Conservation (phyloP, 2,329 filamentous ascomycete genomes). For the Clonostachys rosea region DNA sequence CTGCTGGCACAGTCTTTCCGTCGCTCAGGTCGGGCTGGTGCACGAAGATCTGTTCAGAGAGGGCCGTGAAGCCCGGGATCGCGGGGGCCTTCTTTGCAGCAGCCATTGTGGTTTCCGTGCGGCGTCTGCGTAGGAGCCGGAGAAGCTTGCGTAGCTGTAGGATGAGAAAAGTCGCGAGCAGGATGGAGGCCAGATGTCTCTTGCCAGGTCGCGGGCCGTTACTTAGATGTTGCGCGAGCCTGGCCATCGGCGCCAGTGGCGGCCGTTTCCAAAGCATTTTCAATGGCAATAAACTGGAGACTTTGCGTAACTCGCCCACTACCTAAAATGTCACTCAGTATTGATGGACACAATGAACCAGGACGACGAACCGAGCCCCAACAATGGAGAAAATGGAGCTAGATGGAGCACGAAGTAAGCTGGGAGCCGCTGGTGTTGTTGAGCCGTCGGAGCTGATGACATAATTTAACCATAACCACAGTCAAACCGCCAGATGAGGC, state of each 20-base stretch:
- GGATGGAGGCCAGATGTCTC: slow-evolving; percentile 1
- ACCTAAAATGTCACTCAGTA: too few relatives aligned
- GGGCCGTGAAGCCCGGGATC: slow-evolving; percentile 38
- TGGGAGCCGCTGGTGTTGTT: too few relatives aligned
- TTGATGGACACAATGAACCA: too few relatives aligned
- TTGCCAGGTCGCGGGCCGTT: background rate
- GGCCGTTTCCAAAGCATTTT: too few relatives aligned
- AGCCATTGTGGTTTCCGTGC: background rate
- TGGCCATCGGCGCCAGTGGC: slow-evolving; percentile 7
- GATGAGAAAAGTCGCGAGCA: slow-evolving; percentile 1
- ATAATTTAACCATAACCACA: too few relatives aligned
- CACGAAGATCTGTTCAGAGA: slow-evolving; percentile 42
- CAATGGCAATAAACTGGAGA: too few relatives aligned
- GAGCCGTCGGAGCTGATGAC: too few relatives aligned
- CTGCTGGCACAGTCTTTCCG: background rate
- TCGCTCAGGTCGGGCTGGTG: slow-evolving; percentile 22
- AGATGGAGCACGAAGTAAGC: too few relatives aligned
- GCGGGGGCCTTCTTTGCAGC: slow-evolving; percentile 9
- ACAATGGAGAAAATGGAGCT: too few relatives aligned
- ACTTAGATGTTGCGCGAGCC: background rate
- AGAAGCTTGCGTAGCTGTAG: slow-evolving; percentile 1
- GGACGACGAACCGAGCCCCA: too few relatives aligned
- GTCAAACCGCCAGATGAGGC: too few relatives aligned
- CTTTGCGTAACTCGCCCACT: too few relatives aligned
- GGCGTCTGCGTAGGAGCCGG: background rate